Percentiles rank a stretch among this genome's conserved stretches.
These are phyloP conservation scores for Crithidia thermophila DNA, from an alignment of 208 protist genomes.

Conservation along the genomic window DNA sequence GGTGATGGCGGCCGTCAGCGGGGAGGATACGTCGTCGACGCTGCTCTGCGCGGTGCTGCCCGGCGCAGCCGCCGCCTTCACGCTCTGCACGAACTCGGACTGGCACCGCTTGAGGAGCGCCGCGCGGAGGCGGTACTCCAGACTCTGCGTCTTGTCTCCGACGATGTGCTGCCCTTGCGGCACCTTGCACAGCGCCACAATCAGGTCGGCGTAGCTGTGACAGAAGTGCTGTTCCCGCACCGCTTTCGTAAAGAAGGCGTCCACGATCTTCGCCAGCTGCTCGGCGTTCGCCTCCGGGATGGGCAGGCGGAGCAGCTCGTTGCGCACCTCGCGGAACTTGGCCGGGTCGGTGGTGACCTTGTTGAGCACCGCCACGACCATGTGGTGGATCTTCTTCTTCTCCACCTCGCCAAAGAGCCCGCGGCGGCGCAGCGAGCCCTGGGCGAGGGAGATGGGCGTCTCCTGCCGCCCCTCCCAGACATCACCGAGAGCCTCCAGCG, in stretches of 20 bases:
- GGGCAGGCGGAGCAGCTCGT: conserved; percentile 83
- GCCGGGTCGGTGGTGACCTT: conserved; percentile 76
- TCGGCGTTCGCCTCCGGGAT: conserved; percentile 78
- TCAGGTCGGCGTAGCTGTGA: conserved; percentile 73
- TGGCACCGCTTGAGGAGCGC: conserved; percentile 75
- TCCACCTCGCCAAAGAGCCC: conserved; percentile 79
- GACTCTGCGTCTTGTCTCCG: conserved; percentile 59
- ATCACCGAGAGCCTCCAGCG: conserved; percentile 53
- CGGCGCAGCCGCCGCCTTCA: conserved; percentile 2
- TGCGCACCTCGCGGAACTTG: conserved; percentile 85
- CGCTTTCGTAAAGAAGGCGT: conserved; percentile 83
- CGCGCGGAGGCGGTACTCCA: conserved; percentile 74
- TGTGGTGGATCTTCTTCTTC: conserved; percentile 75
- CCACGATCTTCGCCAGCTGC: conserved; percentile 70
- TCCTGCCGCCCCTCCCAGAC: conserved; percentile 74
- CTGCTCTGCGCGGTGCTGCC: background rate
- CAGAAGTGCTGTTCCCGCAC: conserved; percentile 80
- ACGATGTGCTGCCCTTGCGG: conserved; percentile 57
- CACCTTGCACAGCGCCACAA: conserved; percentile 65
- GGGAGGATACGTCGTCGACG: background rate
- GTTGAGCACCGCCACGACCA: conserved; percentile 85
- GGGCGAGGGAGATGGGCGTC: conserved; percentile 64
- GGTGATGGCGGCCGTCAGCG: conserved; percentile 3
- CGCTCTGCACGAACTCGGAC: conserved; percentile 55
- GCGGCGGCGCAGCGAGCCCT: conserved; percentile 38